Evolutionary conservation across 1,284 basidiomycete genomes (phyloP).

Genomic region (Agaricales sp.): DNA sequence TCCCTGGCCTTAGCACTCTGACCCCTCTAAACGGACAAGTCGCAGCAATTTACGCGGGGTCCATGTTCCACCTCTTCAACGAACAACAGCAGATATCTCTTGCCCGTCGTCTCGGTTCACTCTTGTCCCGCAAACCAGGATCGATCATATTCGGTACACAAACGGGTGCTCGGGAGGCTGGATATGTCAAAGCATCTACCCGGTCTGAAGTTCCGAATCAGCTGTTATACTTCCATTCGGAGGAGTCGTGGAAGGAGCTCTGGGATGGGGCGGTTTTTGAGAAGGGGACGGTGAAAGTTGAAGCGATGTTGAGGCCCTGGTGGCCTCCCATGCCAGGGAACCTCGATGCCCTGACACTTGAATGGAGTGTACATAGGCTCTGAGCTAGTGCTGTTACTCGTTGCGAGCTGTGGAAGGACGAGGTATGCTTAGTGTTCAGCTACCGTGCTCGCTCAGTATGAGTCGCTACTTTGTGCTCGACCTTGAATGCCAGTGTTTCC

Average conservation of each 20-base stretch:
- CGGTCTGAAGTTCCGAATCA: no score
- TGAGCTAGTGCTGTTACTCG: no score
- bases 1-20: not conserved
- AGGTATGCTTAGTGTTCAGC: no score
- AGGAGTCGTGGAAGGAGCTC: no score
- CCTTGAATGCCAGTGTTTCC: no score
- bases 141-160: not conserved
- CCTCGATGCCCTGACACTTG: not conserved
- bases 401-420: no score
- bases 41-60: not conserved
- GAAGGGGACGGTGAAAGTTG: slow-evolving; percentile 17
- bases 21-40: not conserved
- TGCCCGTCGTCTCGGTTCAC: not conserved
- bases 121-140: not conserved
- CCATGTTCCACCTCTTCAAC: not conserved
- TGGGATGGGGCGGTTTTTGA: slow-evolving; percentile 19
- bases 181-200: no score
- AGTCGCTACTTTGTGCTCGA: no score
- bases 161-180: not conserved
- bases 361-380: not conserved
- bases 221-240: no score
- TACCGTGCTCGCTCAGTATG: no score
- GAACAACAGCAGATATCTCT: not conserved
- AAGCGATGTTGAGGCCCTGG: not conserved
- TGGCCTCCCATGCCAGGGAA: not conserved